Evolutionary conservation across 2,329 filamentous ascomycete genomes (phyloP).

Genomic region (Calonectria leucothoes): DNA sequence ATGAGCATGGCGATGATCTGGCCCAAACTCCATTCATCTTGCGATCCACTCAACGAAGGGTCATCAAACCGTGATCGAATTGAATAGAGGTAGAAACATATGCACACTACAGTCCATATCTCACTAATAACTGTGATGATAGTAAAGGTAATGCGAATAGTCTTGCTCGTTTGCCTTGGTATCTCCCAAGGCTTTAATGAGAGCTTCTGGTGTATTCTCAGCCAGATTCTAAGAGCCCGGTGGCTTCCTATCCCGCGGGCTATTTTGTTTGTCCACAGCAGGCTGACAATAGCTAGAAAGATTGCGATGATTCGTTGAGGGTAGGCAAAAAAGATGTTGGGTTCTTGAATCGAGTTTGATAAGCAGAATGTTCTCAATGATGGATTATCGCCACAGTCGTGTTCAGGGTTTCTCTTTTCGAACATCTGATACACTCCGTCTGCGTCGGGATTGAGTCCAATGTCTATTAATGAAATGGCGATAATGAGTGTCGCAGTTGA

Average conservation of each 20-base stretch:
- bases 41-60: background rate
- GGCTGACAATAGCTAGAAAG: background rate
- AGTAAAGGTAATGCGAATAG: background rate
- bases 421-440: background rate
- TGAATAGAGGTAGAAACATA: background rate
- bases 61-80: background rate
- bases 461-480: background rate
- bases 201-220: background rate
- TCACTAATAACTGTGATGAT: background rate
- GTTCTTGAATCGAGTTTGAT: background rate
- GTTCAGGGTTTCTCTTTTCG: background rate
- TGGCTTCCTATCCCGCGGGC: background rate
- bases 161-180: too few relatives aligned
- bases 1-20: background rate
- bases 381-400: background rate
- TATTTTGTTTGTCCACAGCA: background rate
- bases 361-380: background rate
- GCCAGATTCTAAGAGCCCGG: background rate
- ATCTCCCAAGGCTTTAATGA: too few relatives aligned
- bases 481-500: background rate
- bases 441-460: background rate
- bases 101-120: background rate
- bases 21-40: background rate
- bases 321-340: background rate
- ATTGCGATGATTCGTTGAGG: background rate